A percentile compares a stretch with the other conserved stretches of the same genome.
Conservation (phyloP, 768 basidiomycete genomes). For the Lactarius trivialis region DNA sequence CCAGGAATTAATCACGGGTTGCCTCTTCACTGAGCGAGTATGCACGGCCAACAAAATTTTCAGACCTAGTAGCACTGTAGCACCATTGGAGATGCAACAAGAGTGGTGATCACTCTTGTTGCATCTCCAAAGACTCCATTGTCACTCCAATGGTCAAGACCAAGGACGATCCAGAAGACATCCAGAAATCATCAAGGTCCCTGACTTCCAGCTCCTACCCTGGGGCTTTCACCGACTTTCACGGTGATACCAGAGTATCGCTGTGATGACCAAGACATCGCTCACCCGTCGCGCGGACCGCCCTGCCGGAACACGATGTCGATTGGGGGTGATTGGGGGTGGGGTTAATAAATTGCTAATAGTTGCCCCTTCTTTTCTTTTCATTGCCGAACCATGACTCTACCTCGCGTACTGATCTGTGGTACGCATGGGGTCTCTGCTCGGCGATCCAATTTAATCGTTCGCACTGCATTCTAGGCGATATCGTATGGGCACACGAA, state of each 20-base stretch:
- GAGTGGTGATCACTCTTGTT: too few species aligned
- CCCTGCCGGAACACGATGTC: neutral
- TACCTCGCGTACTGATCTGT: slow-evolving; percentile 31
- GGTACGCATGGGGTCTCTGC: slow-evolving; percentile 23
- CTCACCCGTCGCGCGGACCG: neutral
- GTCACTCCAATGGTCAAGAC: too few species aligned
- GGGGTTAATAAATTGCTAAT: neutral
- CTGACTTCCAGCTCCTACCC: too few species aligned
- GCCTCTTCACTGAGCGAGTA: neutral
- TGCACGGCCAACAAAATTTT: neutral
- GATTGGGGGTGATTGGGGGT: neutral
- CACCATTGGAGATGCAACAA: too few species aligned
- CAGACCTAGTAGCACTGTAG: neutral
- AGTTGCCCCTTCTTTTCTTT: neutral
- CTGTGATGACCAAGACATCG: too few species aligned
- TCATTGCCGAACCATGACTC: neutral
- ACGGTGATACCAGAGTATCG: too few species aligned
- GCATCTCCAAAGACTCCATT: too few species aligned
- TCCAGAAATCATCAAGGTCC: too few species aligned
- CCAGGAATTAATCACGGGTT: neutral
- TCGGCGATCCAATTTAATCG: neutral
- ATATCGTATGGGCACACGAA: slow-evolving; percentile 76
- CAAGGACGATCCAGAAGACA: too few species aligned
- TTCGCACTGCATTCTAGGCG: slow-evolving; percentile 35
- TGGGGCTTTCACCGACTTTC: too few species aligned